Evolutionary conservation across 352 stramenopile genomes (phyloP).

Genomic region (Pythium biforme): DNA sequence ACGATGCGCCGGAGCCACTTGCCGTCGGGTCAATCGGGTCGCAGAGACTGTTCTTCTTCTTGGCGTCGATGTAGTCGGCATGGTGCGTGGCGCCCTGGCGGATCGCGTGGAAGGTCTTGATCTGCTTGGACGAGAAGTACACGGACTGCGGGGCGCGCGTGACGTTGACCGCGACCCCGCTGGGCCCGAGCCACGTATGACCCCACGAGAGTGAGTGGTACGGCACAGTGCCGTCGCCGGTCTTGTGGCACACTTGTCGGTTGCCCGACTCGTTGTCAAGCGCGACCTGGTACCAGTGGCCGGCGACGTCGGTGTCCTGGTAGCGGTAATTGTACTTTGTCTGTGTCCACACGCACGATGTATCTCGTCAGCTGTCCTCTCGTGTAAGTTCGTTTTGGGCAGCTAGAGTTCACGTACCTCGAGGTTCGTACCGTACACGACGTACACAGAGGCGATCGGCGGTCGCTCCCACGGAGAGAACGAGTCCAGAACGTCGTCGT

Average conservation of each 20-base stretch:
- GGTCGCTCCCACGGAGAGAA: constrained; percentile 62
- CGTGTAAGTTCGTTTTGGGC: not conserved
- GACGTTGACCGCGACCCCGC: constrained; percentile 48
- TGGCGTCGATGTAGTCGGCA: constrained; percentile 55
- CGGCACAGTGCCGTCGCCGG: constrained; percentile 66
- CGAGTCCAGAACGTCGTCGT: constrained; percentile 64
- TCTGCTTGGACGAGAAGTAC: constrained; percentile 64
- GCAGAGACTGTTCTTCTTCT: constrained; percentile 39
- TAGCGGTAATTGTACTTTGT: constrained; percentile 77
- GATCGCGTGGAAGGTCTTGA: constrained; percentile 45
- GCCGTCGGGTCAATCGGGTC: not conserved
- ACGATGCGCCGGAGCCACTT: constrained; percentile 20
- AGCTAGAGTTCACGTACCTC: no score
- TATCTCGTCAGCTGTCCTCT: not conserved
- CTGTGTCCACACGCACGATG: constrained; percentile 21
- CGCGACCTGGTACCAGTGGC: constrained; percentile 66
- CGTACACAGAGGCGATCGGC: constrained; percentile 72
- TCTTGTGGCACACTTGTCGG: constrained; percentile 61
- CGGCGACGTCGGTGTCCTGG: constrained; percentile 42
- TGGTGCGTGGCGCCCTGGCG: constrained; percentile 48
- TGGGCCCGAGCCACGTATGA: constrained; percentile 67
- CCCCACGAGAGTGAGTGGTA: constrained; percentile 83
- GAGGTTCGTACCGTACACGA: constrained; percentile 76
- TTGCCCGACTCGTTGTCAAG: constrained; percentile 48
- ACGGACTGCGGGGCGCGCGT: constrained; percentile 72